phyloP scores from a whole-genome alignment of 2,329 filamentous ascomycete species.

The Colletotrichum sp. region DNA sequence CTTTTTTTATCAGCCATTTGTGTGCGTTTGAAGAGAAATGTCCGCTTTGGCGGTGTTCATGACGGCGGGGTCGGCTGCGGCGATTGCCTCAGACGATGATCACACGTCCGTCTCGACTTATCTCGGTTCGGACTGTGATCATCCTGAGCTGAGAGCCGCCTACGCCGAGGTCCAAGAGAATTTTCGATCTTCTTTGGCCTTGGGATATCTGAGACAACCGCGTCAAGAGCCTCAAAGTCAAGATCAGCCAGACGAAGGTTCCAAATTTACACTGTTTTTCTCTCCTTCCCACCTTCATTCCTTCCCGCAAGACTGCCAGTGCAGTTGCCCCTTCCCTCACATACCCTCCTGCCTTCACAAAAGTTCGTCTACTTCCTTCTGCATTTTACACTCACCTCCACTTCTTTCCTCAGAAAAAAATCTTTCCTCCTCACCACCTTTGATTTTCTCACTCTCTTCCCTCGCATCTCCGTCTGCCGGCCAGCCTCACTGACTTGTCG shows the following conservation, averaged over 20 bases:
- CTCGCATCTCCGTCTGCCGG: background rate
- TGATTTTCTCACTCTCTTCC: background rate
- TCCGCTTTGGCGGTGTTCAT: background rate
- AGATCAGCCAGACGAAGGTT: background rate
- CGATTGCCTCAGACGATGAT: background rate
- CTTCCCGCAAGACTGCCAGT: background rate
- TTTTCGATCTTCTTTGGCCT: background rate
- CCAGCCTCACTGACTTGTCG: background rate
- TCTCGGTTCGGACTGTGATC: background rate
- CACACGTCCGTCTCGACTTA: background rate
- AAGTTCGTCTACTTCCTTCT: background rate
- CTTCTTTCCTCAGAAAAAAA: background rate
- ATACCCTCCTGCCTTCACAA: background rate
- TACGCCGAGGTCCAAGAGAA: background rate
- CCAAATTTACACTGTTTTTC: background rate
- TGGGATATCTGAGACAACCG: background rate
- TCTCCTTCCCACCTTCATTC: background rate
- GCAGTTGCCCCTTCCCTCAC: background rate
- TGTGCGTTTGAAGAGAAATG: background rate
- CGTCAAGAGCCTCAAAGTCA: background rate
- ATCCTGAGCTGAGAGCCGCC: background rate
- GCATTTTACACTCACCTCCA: background rate
- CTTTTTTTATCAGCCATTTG: background rate
- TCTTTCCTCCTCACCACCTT: background rate
- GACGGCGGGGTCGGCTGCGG: background rate